A percentile compares a stretch with the other conserved stretches of the same genome.
Evolutionary conservation across 1,284 basidiomycete species (phyloP).

Genomic region (Trametes pubescens): DNA sequence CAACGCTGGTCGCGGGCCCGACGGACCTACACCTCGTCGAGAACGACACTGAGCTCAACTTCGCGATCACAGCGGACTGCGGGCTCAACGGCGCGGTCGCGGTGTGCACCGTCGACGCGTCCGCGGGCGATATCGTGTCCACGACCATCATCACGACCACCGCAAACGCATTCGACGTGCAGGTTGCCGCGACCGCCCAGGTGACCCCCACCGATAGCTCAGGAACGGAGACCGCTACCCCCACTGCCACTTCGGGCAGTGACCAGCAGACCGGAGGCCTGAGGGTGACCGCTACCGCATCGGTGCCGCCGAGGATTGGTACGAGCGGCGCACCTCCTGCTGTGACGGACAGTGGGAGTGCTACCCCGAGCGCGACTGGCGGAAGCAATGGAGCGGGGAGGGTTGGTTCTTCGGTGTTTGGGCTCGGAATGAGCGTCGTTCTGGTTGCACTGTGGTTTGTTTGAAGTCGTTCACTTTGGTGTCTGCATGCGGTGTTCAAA

Average conservation of each 20-base stretch:
- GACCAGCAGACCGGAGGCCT: background rate
- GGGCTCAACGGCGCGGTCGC: slow-evolving; percentile 30
- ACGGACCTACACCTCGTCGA: slow-evolving; percentile 34
- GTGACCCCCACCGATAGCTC: too few relatives aligned
- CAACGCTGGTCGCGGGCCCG: slow-evolving; percentile 40
- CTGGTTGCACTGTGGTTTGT: background rate
- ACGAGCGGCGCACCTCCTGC: background rate
- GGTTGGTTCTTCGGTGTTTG: background rate
- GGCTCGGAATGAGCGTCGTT: background rate
- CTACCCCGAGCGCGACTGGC: background rate
- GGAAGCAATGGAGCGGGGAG: background rate
- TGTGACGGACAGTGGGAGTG: background rate
- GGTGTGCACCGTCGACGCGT: slow-evolving; percentile 21
- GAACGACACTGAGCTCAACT: slow-evolving; percentile 21
- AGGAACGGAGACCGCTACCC: background rate
- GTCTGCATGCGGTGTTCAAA: background rate
- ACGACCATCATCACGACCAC: slow-evolving; percentile 29
- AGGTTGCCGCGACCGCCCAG: slow-evolving; percentile 29
- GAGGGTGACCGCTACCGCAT: background rate
- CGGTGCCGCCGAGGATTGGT: background rate
- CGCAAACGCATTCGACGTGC: slow-evolving; percentile 34
- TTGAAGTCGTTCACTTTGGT: background rate
- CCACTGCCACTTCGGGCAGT: background rate
- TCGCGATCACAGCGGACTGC: slow-evolving; percentile 34
- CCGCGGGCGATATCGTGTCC: slow-evolving; percentile 11